Percentiles rank a stretch among this genome's conserved stretches.
Conservation (phyloP, 1,139 yeast genomes). For the Meyerozyma guilliermondii region DNA sequence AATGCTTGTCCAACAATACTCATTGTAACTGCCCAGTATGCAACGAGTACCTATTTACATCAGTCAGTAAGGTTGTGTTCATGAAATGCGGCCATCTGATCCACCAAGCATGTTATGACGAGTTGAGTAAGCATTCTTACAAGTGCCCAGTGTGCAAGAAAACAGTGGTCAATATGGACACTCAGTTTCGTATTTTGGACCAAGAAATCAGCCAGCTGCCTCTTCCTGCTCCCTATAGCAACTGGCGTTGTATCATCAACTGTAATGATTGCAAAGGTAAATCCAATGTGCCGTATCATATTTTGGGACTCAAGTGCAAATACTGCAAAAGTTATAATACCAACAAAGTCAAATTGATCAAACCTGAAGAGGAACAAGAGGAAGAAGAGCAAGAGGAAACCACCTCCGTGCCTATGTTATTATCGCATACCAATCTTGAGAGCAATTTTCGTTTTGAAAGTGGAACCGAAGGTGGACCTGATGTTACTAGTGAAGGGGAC, state of each 20-base stretch:
- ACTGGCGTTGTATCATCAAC: slow-evolving; percentile 72
- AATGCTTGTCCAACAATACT: slow-evolving; percentile 81
- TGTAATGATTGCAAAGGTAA: slow-evolving; percentile 92
- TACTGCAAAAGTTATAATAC: slow-evolving; percentile 88
- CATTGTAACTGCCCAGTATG: slow-evolving; percentile 93
- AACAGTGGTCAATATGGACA: slow-evolving; percentile 80
- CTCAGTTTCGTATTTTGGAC: slow-evolving; percentile 81
- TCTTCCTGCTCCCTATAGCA: slow-evolving; percentile 72
- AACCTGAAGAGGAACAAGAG: slow-evolving; percentile 45
- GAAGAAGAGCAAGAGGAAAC: slow-evolving; percentile 16
- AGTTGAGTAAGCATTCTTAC: slow-evolving; percentile 73
- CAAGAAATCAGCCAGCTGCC: slow-evolving; percentile 73
- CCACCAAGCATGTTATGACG: slow-evolving; percentile 79
- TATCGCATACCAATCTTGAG: slow-evolving; percentile 32
- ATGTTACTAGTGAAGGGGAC: slow-evolving; percentile 11
- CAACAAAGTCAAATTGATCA: slow-evolving; percentile 59
- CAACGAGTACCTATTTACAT: slow-evolving; percentile 83
- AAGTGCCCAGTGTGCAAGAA: slow-evolving; percentile 89
- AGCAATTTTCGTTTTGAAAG: slow-evolving; percentile 35
- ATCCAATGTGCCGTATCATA: slow-evolving; percentile 72
- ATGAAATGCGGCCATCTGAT: slow-evolving; percentile 96
- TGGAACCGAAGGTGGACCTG: slow-evolving; percentile 9
- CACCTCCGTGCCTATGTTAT: slow-evolving; percentile 21
- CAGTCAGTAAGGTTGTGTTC: slow-evolving; percentile 80
- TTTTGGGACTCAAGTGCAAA: slow-evolving; percentile 80